Base-by-base conservation (phyloP, 805 yeast species). In the Kodamaea nitidulidarum region DNA sequence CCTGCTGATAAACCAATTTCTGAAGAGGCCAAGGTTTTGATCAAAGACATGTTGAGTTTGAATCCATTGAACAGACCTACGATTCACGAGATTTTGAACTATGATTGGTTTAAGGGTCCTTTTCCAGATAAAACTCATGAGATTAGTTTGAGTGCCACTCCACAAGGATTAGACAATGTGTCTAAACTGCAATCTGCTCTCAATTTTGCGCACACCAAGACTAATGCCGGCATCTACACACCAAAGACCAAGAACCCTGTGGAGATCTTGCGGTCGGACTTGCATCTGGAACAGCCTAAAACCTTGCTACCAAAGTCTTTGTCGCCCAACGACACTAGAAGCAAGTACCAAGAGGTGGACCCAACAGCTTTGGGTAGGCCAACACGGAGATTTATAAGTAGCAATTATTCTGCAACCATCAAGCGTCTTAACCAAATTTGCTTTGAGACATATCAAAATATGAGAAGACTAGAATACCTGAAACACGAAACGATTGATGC, bases 291-390 rank as follows among this genome's bases (percentile, higher is more conserved):
- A 57, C 76, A 74, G 51, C 81, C 84, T 34, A 75, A 69, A 50
- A 62, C 86, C 3, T 73, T 90, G 44, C 69, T 90, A 50, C 98
- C 98, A 26, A 84, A 82, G 51, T 84, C 95, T 2, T 75, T 90
- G 55, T 88, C 96, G 16, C 98, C 98, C 12, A 91, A 91, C 49
- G 88, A 87, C 55, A 88, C 96, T 33, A 84, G 80, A 56, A 80
- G 74, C 61, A 90, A 90, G 65, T 90, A 90, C 63, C 82, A 82
- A 58, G 93, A 84, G 55, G 78, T 81, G 40, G 73, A 67, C 33
- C 69, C 61, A 2, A 49, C 58, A 16, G 48, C 55, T 24, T 49
- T 65, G 28, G 65, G 62, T 5, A 55, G 60, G 39, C 58, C 65
- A 12, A 45, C 57, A 21, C 60, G 67, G 49, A 64, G 58, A 39